Evolutionary conservation across 2,329 filamentous ascomycete species (phyloP), one percentile per base, ranked within the genome.

Genomic region (Aspergillus novoparasiticus): DNA sequence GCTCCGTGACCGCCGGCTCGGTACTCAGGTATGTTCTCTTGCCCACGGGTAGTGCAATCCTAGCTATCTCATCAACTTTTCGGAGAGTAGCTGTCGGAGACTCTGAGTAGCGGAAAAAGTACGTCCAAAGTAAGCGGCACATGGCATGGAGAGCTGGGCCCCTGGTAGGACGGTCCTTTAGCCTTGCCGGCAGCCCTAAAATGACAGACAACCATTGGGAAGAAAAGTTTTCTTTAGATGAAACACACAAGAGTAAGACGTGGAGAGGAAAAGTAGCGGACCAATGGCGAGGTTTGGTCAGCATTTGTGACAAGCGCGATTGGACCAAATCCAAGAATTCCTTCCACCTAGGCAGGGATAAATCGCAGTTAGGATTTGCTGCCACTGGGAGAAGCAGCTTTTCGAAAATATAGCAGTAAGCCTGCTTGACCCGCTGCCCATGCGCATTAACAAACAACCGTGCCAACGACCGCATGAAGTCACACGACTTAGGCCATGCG

Each of bases 251-350:
- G 70, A 98, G 83, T 3, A 94, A 90, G 8, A 91, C 91, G 63
- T 94, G 93, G 56, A 98, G 82, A 6, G 95, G 94, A 71, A 97
- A 98, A 0, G 94, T 90, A 66, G 91, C 89, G 19, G 86, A 82
- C 96, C 95, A 99, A 77, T 99, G 93, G 51, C 94, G 90, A 41
- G 94, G 93, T 76, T 99, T 99, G 58, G 89, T 85, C 64, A 97
- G 89, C 85, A 99, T 91, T 70, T 94, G 90, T 14, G 88, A 87
- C 59, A 98, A 83, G 60, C 93, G 88, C 45, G 91, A 89, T 59
- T 92, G 90, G 66, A 97, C 86, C 26, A 89, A 86, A 60, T 90
- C 87, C 58, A 98, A 82, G 6, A 97, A 93, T 65, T 95, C 89
- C 67, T 88, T 90, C 95, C 95, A 99, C 76, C 90, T 94, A 0